These are phyloP conservation scores for Leucosporidium yakuticum DNA, from an alignment of 768 basidiomycete species.

Conservation along the genomic window DNA sequence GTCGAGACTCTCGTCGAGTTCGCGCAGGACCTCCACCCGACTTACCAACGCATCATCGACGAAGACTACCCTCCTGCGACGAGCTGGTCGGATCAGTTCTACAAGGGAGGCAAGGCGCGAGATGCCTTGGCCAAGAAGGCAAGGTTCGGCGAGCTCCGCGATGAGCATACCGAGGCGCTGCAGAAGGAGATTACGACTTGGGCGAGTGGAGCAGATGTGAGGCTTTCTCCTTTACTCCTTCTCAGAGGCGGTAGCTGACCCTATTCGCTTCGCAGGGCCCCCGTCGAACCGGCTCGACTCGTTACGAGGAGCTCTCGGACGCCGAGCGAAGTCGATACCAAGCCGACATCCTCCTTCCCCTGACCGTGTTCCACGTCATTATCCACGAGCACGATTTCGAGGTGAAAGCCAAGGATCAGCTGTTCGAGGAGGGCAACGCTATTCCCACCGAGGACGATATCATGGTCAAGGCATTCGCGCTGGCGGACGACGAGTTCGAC, in stretches of 20 bases:
- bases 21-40: background rate
- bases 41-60: background rate
- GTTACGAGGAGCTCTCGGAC: background rate
- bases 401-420: background rate
- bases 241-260: background rate
- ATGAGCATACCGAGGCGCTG: background rate
- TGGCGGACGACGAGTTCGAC: background rate
- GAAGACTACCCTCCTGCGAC: background rate
- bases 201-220: background rate
- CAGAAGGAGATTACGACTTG: background rate
- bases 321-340: background rate
- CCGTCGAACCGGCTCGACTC: background rate
- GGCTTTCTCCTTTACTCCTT: background rate
- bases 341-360: constrained; percentile 1
- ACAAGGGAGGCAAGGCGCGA: background rate
- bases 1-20: background rate
- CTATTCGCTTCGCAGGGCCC: background rate
- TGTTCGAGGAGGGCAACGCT: background rate
- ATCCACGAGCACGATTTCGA: background rate
- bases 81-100: background rate
- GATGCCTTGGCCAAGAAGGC: background rate
- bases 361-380: background rate
- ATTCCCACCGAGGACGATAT: background rate
- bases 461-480: background rate
- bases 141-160: background rate